These are phyloP conservation scores for Globisporangium abappressorium DNA, from an alignment of 352 stramenopile genomes.

Conservation along the genomic window DNA sequence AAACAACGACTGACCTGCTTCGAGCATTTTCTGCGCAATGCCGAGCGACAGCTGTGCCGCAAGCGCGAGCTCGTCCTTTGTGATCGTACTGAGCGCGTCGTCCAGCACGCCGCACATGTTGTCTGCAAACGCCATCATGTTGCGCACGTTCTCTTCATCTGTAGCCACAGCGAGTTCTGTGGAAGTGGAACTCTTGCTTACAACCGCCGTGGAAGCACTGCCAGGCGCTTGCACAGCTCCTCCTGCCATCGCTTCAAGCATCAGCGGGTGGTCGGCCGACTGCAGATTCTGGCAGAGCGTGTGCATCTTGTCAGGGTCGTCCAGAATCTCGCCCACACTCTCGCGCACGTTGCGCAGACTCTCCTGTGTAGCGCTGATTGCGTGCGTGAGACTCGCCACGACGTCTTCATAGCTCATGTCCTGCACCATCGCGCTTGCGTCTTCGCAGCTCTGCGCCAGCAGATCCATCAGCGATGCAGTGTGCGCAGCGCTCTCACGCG, in stretches of 20 bases:
- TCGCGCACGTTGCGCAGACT: conserved; percentile 57
- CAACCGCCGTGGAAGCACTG: not conserved
- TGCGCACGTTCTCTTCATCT: conserved; percentile 69
- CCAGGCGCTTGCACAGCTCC: not conserved
- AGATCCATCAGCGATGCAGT: conserved; percentile 62
- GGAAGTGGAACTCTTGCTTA: not conserved
- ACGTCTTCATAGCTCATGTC: conserved; percentile 59
- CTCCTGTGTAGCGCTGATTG: conserved; percentile 55
- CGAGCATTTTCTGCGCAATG: conserved; percentile 70
- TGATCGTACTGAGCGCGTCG: conserved; percentile 69
- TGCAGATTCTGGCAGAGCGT: conserved; percentile 56
- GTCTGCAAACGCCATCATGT: conserved; percentile 70
- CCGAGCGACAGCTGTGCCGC: conserved; percentile 67
- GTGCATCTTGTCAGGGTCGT: conserved; percentile 61
- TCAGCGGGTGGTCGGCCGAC: conserved; percentile 37
- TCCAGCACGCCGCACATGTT: conserved; percentile 77
- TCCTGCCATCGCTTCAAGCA: conserved; percentile 19
- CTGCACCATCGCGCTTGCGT: conserved; percentile 49
- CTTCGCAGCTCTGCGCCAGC: conserved; percentile 60
- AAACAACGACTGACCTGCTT: conserved; percentile 68
- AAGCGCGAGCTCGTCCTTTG: conserved; percentile 61
- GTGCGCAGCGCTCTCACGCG: conserved; percentile 14
- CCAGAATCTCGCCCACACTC: conserved; percentile 56
- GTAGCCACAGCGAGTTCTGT: conserved; percentile 23
- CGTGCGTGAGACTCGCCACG: conserved; percentile 40